Conservation (phyloP, 768 basidiomycete species). For the Lentinula guzmanii region DNA sequence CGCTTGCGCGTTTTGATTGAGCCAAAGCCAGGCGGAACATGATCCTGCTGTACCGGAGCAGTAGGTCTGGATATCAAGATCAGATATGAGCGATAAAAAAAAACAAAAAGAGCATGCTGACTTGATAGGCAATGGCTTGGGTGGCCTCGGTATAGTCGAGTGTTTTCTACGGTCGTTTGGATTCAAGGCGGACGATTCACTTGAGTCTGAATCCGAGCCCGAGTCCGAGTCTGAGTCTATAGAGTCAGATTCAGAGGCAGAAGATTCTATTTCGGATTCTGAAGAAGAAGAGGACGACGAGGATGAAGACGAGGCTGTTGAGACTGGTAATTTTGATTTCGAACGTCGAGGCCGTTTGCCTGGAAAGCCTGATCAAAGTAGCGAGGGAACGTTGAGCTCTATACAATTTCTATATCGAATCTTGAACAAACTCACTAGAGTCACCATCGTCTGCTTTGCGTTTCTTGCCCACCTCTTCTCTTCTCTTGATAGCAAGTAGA, state of each 20-base stretch:
- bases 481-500: constrained; percentile 1
- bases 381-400: neutral
- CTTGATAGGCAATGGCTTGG: neutral
- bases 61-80: neutral
- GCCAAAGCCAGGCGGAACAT: constrained; percentile 2
- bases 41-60: neutral
- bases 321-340: neutral
- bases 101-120: neutral
- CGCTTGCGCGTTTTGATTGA: constrained; percentile 6
- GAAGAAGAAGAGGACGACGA: neutral
- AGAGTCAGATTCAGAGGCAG: neutral
- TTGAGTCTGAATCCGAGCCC: neutral
- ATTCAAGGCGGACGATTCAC: neutral
- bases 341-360: neutral
- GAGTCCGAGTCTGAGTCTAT: neutral
- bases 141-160: neutral
- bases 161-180: neutral
- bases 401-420: neutral
- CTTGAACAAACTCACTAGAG: neutral
- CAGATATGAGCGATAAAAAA: no score
- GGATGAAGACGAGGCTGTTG: neutral
- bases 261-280: neutral
- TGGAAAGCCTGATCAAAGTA: neutral
- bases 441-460: neutral
- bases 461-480: neutral